A percentile compares a stretch with the other conserved stretches of the same genome.
Conservation (phyloP, 2,329 filamentous ascomycete species). For the Hortaea sp. region DNA sequence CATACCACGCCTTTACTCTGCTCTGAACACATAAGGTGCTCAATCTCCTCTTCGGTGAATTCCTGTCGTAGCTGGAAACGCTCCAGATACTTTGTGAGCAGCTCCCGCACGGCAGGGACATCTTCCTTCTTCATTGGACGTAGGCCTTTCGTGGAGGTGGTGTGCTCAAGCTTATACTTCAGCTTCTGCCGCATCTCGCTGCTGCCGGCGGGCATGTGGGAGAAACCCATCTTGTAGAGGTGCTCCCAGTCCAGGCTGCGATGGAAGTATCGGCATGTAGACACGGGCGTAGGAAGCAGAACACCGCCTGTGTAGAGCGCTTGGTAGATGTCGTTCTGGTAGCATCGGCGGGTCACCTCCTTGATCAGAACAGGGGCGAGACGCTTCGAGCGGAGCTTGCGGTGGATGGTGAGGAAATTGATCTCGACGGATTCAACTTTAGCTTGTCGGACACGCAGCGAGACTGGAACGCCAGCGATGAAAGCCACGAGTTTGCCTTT, state of each 20-base stretch:
- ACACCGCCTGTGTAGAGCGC: slow-evolving; percentile 92
- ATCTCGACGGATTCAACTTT: slow-evolving; percentile 76
- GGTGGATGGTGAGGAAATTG: slow-evolving; percentile 97
- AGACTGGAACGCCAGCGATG: slow-evolving; percentile 85
- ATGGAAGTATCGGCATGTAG: slow-evolving; percentile 92
- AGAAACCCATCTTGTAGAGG: slow-evolving; percentile 89
- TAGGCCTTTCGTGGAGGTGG: slow-evolving; percentile 63
- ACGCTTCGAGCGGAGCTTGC: slow-evolving; percentile 89
- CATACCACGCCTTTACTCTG: slow-evolving; percentile 75
- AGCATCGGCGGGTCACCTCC: slow-evolving; percentile 88
- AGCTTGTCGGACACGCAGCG: slow-evolving; percentile 68
- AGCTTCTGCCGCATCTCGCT: slow-evolving; percentile 77
- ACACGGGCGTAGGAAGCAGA: slow-evolving; percentile 81
- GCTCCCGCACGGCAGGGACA: slow-evolving; percentile 59
- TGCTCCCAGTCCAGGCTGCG: slow-evolving; percentile 92
- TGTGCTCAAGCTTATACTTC: slow-evolving; percentile 67
- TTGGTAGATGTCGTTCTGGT: slow-evolving; percentile 78
- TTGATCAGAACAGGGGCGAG: slow-evolving; percentile 93
- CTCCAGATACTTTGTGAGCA: slow-evolving; percentile 67
- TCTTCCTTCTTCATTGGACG: slow-evolving; percentile 73
- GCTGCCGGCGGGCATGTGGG: slow-evolving; percentile 70
- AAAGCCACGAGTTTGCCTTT: slow-evolving; percentile 87
- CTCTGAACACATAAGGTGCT: slow-evolving; percentile 78
- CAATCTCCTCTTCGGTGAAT: slow-evolving; percentile 69
- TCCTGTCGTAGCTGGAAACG: slow-evolving; percentile 78